Evolutionary conservation across 768 basidiomycete genomes (phyloP), one percentile per base, ranked within the genome.

Genomic region (Russula olivacea): DNA sequence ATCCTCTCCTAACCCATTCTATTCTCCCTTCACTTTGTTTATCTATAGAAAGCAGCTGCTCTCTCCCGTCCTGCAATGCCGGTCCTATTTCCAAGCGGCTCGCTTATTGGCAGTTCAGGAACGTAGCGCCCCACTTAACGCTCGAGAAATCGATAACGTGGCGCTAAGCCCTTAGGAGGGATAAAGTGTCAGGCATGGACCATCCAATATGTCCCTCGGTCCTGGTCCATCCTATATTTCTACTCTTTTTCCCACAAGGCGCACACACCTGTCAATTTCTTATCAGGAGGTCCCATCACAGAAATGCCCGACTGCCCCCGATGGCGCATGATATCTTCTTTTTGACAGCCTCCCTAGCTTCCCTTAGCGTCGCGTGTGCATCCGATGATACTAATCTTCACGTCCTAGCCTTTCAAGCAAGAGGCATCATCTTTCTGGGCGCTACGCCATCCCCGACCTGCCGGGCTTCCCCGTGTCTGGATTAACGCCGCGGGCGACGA

Each of bases 181-280:
- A 40, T 12, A 30, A 30, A 58, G 9, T 36, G 45, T 55, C 32
- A 56, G 38, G 38, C 63, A 36, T 55, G 58, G 58, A 34, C 63
- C 53, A 47, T 59, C 57, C n/a, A 12, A 11, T 11, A 23, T n/a
- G 59, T 54, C 51, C 54, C 48, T 47, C 51, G 56, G 64, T 61
- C 49, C 59, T 63, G 67, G 58, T 45, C 61, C 58, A 52, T 52
- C 58, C 58, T 65, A 68, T 49, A 52, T 57, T 62, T 23, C 48
- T 43, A 50, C 36, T 21, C n/a, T 36, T 38, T 59, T 60, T 57
- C 50, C 17, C 56, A 55, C 49, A 34, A 40, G 36, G 47, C 25
- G 49, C 53, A 57, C 74, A 71, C 76, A 82, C 80, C 79, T 81
- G 75, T 80, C 78, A 79, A 77, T 68, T 68, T 74, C 74, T 79